Evolutionary conservation across 805 yeast species (phyloP), one percentile per base, ranked within the genome.

Genomic region (Ogataea populi-albae): DNA sequence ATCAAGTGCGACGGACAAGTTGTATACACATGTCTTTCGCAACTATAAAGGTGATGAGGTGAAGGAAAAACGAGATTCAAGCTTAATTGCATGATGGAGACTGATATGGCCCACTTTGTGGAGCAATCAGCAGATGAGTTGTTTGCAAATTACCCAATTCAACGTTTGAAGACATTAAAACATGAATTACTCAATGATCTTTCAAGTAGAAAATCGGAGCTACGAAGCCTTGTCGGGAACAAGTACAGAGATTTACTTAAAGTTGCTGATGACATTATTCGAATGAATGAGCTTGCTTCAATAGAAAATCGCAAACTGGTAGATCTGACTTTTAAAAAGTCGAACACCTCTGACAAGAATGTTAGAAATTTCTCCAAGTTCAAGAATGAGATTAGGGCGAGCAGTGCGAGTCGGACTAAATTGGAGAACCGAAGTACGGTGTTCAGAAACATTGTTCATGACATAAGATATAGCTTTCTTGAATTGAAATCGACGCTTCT

Each of bases 181-280:
- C 30, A 26, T 12, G 43, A 41, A 24, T 36, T 60, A 12, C 32
- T 37, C 3, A 38, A 35, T 11, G 58, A 56, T 29, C 51, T 56
- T 2, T 32, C 32, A 21, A 19, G 17, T 4, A 55, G 53, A 29
- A 49, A 47, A 27, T 33, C 40, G 11, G 57, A 58, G 29, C 48
- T 63, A 24, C 45, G 64, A 18, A 29, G 47, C 8, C 35, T 62
- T 20, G 66, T 63, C 21, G 65, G 65, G 9, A 41, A 34, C 28
- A 63, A 61, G 35, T 63, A 63, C 32, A 43, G 66, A 32, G 66
- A 63, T 33, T 47, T 63, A 26, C 35, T 63, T 10, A 49, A 54
- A 20, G 66, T 59, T 15, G 66, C 66, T 1, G 66, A 63, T 46
- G 59, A 63, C 39, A 61, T 63, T 4, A 57, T 61, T 17, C 43